Evolutionary conservation across 805 yeast genomes (phyloP).

Genomic region (Pichia rugopelliculosa): DNA sequence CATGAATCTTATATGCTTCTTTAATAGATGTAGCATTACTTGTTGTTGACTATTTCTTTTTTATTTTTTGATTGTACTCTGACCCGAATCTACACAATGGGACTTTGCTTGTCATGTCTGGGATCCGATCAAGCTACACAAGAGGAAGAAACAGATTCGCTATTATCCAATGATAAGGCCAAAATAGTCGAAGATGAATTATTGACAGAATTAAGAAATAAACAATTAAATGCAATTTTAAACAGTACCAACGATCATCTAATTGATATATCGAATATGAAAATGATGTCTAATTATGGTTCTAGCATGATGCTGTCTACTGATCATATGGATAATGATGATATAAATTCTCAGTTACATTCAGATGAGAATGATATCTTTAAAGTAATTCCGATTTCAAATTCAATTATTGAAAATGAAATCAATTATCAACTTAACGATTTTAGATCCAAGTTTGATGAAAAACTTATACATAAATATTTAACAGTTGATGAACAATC

Average conservation of each 20-base stretch:
- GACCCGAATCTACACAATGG: conserved; percentile 20
- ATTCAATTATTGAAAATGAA: conserved; percentile 2
- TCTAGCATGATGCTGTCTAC: neutral
- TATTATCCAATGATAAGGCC: conserved; percentile 4
- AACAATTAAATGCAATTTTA: conserved; percentile 26
- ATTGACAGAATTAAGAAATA: conserved; percentile 24
- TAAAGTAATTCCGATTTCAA: conserved; percentile 6
- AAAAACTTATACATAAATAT: neutral
- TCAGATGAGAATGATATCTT: conserved; percentile 6
- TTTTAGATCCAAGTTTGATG: neutral
- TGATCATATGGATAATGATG: neutral
- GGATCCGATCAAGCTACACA: conserved; percentile 5
- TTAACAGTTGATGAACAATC: neutral
- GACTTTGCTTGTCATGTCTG: conserved; percentile 29
- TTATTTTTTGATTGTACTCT: too few species aligned
- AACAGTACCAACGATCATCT: conserved; percentile 29
- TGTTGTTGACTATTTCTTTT: neutral
- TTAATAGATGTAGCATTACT: too few species aligned
- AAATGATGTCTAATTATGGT: conserved; percentile 4
- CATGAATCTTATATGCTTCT: neutral
- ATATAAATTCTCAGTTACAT: conserved; percentile 1
- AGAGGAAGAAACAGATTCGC: conserved; percentile 7
- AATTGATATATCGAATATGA: conserved; percentile 23
- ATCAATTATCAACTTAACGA: conserved; percentile 1
- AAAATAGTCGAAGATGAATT: conserved; percentile 17